phyloP scores from a whole-genome alignment of 192 early-diverging fungal species.

The Rhizophlyctis rosea region DNA sequence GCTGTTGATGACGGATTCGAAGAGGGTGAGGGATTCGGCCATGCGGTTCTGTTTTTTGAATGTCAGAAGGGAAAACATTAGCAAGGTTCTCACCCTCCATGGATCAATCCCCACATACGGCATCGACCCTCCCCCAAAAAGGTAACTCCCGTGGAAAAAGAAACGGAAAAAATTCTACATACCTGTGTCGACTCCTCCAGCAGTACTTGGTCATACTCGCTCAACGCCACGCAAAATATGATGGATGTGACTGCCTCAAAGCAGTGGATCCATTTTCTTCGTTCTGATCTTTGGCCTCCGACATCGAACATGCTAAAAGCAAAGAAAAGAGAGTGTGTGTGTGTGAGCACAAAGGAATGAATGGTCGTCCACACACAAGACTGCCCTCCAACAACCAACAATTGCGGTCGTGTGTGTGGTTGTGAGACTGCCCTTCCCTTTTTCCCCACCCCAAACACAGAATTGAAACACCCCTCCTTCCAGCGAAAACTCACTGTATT shows the following conservation, averaged over 20 bases:
- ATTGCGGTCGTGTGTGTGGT: too few species aligned
- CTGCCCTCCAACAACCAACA: too few species aligned
- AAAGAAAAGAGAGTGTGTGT: too few species aligned
- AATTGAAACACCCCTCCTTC: not conserved
- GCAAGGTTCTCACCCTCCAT: too few species aligned
- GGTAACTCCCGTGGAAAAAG: too few species aligned
- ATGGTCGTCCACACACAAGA: too few species aligned
- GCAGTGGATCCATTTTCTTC: conserved; percentile 85
- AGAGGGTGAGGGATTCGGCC: conserved; percentile 84
- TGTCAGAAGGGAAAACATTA: too few species aligned
- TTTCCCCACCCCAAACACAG: not conserved
- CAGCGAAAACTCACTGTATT: conserved; percentile 30
- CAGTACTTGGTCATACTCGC: conserved; percentile 90
- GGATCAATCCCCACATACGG: too few species aligned
- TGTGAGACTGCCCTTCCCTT: too few species aligned
- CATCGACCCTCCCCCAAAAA: too few species aligned
- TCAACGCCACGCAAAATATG: conserved; percentile 89
- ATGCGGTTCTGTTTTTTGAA: conserved; percentile 96
- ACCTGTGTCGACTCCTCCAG: conserved; percentile 66
- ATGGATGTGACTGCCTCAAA: conserved; percentile 87
- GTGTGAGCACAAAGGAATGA: too few species aligned
- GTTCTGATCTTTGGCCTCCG: conserved; percentile 78
- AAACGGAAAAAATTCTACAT: not conserved
- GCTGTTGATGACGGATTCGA: conserved; percentile 89
- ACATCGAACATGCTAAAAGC: conserved; percentile 75